Evolutionary conservation across 2,329 filamentous ascomycete species (phyloP).

Genomic region (Fusarium tjaetaba): DNA sequence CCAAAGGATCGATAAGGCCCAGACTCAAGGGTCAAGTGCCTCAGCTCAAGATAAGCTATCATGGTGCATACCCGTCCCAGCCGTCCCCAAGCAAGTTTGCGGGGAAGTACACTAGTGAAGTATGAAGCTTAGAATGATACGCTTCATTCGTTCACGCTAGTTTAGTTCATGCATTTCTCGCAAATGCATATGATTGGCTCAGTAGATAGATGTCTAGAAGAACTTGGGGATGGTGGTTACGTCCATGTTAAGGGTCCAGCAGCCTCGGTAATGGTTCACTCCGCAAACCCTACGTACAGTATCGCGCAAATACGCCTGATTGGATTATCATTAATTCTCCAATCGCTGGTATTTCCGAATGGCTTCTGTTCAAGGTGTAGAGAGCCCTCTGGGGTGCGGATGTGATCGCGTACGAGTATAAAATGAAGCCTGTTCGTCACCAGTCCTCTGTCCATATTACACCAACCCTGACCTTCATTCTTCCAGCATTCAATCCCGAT

Average conservation of each 20-base stretch:
- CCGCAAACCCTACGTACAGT: neutral
- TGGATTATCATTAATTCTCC: neutral
- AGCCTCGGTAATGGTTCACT: neutral
- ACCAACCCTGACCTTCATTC: too few relatives aligned
- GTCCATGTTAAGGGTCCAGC: too few relatives aligned
- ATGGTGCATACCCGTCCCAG: neutral
- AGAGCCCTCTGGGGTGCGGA: neutral
- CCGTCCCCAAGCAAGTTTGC: neutral
- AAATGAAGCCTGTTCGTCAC: accelerated
- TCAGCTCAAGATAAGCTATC: neutral
- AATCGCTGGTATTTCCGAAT: neutral
- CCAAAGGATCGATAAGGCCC: neutral
- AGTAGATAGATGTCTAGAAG: neutral
- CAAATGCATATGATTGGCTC: neutral
- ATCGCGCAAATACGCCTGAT: neutral
- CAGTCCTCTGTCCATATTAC: neutral
- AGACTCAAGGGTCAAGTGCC: neutral
- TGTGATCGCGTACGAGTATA: neutral
- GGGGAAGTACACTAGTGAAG: neutral
- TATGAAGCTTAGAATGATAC: neutral
- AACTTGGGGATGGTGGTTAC: too few relatives aligned
- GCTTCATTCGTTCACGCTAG: neutral
- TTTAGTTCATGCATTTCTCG: neutral
- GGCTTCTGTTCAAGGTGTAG: neutral
- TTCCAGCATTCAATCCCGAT: accelerated